Conservation (phyloP, 495 filamentous ascomycete genomes). For the Aspergillus egyptiacus region DNA sequence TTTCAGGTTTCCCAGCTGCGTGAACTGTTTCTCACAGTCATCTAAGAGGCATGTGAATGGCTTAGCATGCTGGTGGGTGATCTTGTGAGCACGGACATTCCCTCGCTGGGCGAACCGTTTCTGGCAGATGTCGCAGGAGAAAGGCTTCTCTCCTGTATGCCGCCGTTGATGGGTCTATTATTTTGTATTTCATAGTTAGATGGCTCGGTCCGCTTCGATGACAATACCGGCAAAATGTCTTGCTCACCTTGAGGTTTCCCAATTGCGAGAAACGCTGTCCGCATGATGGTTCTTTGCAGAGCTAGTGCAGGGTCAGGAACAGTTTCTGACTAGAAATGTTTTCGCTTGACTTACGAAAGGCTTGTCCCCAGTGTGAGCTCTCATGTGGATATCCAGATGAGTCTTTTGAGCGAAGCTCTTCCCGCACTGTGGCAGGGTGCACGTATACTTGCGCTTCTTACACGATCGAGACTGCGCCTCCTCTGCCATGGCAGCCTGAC, state of each 20-base stretch:
- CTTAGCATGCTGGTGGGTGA: slow-evolving; percentile 70
- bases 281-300: slow-evolving; percentile 69
- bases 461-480: slow-evolving; percentile 29
- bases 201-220: too few species aligned
- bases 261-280: slow-evolving; percentile 80
- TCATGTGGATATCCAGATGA: slow-evolving; percentile 83
- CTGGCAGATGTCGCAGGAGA: slow-evolving; percentile 73
- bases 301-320: slow-evolving; percentile 35
- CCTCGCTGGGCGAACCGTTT: slow-evolving; percentile 80
- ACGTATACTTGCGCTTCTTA: slow-evolving; percentile 58
- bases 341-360: slow-evolving; percentile 67
- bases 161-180: slow-evolving; percentile 78
- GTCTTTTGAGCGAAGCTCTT: slow-evolving; percentile 91
- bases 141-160: slow-evolving; percentile 85
- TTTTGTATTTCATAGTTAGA: too few species aligned
- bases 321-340: background rate
- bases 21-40: slow-evolving; percentile 78
- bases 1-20: slow-evolving; percentile 85
- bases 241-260: slow-evolving; percentile 75
- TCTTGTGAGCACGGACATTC: slow-evolving; percentile 81
- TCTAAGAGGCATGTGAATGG: slow-evolving; percentile 78
- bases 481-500: slow-evolving; percentile 23
- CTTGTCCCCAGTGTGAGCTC: slow-evolving; percentile 85
- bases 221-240: too few species aligned
- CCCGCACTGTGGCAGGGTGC: slow-evolving; percentile 65